Conservation (phyloP, 352 stramenopile genomes). For the Peronospora belbahrii region DNA sequence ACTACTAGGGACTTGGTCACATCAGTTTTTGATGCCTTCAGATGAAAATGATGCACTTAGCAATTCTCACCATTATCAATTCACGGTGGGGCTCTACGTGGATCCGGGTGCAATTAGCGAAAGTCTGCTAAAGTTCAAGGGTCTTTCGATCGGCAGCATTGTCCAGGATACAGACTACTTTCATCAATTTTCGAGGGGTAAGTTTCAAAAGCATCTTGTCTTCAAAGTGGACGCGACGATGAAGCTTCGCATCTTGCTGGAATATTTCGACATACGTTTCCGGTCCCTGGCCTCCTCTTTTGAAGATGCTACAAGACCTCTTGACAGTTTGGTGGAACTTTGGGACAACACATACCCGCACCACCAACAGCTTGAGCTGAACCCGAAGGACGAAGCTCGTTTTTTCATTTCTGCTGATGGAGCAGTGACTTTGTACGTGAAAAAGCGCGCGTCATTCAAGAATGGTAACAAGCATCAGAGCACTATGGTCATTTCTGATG, state of each 20-base stretch:
- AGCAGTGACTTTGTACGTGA: constrained; percentile 38
- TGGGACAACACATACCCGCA: constrained; percentile 31
- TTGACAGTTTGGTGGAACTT: constrained; percentile 23
- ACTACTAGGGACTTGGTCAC: constrained; percentile 63
- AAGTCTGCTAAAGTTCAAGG: constrained; percentile 75
- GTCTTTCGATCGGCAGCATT: constrained; percentile 67
- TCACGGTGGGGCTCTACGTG: constrained; percentile 61
- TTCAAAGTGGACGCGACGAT: constrained; percentile 55
- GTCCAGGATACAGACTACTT: constrained; percentile 74
- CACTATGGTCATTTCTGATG: constrained; percentile 1
- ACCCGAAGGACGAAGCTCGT: constrained; percentile 41
- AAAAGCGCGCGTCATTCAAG: constrained; percentile 26
- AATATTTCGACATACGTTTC: constrained; percentile 48
- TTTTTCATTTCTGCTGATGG: constrained; percentile 41
- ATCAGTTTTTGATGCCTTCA: constrained; percentile 39
- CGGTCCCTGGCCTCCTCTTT: constrained; percentile 17
- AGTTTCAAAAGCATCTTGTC: constrained; percentile 62
- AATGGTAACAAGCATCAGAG: constrained; percentile 26
- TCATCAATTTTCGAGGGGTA: constrained; percentile 45
- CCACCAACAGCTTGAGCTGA: constrained; percentile 25
- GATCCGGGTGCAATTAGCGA: constrained; percentile 54
- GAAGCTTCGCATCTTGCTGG: constrained; percentile 34
- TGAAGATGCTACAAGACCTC: constrained; percentile 18
- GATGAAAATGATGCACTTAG: constrained; percentile 29
- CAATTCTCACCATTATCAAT: constrained; percentile 31